Base-by-base conservation (phyloP, 2,329 filamentous ascomycete genomes). In the Apiospora marii region DNA sequence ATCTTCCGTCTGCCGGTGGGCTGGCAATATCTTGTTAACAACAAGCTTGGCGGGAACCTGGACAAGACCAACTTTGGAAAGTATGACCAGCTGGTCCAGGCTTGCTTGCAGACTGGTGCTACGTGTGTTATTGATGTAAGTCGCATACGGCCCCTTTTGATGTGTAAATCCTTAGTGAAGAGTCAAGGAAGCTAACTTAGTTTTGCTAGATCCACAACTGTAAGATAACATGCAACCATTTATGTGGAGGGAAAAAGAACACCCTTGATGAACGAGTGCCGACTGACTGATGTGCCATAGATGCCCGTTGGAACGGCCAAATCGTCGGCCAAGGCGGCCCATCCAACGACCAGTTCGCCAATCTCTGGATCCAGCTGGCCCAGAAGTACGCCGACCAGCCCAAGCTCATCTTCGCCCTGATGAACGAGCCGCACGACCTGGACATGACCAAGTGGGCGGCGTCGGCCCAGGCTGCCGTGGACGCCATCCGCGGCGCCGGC, bases 341-440 rank as follows among this genome's bases (percentile, higher is more conserved):
- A 0, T 86, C 86, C 0, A 86, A 92, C 78, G 87, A 85, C 13
- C 81, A 90, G 19, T 90, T 92, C 75, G 87, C 85, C 3, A 82
- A 82, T 51, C 80, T 93, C 6, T 93, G 91, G 91, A 80, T 78
- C 1, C 83, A 88, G 73, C 79, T 91, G 7, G 91, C 91, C 1
- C 83, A 81, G 0, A 89, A 89, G 77, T 93, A 93, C 80, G 85
- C 84, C 30, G 77, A 77, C 10, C 81, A 89, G 68, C 78, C 84
- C 49, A 89, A 87, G 73, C 82, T 93, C 43, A 84, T 88, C 3
- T 92, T 93, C 75, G 91, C 90, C 19, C 79, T 93, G 64, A 93
- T 93, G 91, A 93, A 93, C 81, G 92, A 91, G 82, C 91, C 91
- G 12, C 90, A 92, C 79, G 87, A 90, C 70, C 80, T 89, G 71